Evolutionary conservation across 1,284 basidiomycete species (phyloP), one percentile per base, ranked within the genome.

Genomic region (Ganoderma meredithae): DNA sequence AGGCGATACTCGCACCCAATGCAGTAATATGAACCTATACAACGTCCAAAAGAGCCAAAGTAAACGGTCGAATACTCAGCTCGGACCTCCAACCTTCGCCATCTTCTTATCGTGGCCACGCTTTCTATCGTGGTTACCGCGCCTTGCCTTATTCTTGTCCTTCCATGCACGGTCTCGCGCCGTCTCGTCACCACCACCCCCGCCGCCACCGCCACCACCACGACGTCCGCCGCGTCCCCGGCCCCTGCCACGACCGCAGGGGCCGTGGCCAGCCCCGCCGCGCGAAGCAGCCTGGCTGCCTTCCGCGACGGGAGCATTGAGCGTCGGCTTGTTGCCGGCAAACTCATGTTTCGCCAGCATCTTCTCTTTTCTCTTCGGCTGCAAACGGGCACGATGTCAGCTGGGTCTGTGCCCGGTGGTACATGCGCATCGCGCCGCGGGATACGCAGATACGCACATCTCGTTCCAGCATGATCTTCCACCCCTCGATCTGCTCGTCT

Each of bases 401-500:
- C 44, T 22, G 62, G 39, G 62, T 27, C 53, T n/a, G 49, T 56
- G 67, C 69, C 36, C 36, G 36, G 36, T 47, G 39, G 17, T 31
- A 31, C 2, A 6, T 3, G 13, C 36, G 25, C 8, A 59, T 36
- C 12, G 22, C 22, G 25, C 40, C 12, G 12, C 1, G 22, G 47
- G 27, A 15, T 19, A 82, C 91, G 73, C 76, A 96, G 27, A 13
- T 17, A 82, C 91, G 73, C 76, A 96, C 95, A 74, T 95, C 90
- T 74, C 90, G 82, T 68, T 97, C 95, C 63, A 97, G 80, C 92
- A 96, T 95, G 65, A 93, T 89, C 67, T 79, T 85, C 95, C 95
- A 97, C 0, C 95, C 95, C 78, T 97, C 95, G 39, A 96, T 89
- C 76, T 96, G 94, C 72, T 91, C 90, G 76, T 97, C 90, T 17